Conservation (phyloP, 768 basidiomycete species). For the Lactarius hengduanensis region DNA sequence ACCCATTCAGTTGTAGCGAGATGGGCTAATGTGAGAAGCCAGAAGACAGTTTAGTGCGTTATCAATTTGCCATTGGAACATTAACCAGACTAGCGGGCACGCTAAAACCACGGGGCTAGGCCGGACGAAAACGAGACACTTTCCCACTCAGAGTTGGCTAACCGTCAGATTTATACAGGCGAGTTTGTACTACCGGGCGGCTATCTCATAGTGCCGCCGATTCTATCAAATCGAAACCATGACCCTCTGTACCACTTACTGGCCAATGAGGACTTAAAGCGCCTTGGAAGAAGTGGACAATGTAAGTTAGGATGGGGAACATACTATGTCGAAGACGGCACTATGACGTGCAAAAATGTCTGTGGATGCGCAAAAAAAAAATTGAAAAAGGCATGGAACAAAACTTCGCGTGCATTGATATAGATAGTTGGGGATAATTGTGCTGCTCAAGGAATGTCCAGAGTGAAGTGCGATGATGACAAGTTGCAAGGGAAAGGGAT, state of each 20-base stretch:
- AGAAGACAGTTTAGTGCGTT: not conserved
- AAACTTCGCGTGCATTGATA: constrained; percentile 19
- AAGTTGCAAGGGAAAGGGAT: constrained; percentile 22
- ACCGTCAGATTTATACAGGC: not conserved
- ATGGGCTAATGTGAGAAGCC: not conserved
- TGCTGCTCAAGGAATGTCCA: constrained; percentile 20
- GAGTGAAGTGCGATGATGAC: constrained; percentile 22
- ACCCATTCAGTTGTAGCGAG: constrained; percentile 12
- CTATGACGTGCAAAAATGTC: constrained; percentile 19
- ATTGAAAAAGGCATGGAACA: constrained; percentile 9
- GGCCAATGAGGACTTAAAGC: not conserved
- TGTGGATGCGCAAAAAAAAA: constrained; percentile 16
- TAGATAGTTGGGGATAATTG: constrained; percentile 20
- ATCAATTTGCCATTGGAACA: not conserved
- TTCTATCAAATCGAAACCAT: not conserved
- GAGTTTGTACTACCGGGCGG: not conserved
- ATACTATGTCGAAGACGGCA: constrained; percentile 9
- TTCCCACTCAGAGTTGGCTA: not conserved
- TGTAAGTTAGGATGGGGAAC: constrained; percentile 1
- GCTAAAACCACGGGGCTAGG: not conserved
- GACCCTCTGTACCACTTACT: not conserved
- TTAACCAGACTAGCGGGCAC: not conserved
- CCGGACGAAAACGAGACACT: not conserved
- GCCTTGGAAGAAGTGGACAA: not conserved
- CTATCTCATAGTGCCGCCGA: not conserved